These are phyloP conservation scores for Aphanomyces invadans DNA, from an alignment of 352 stramenopile genomes.

Conservation along the genomic window DNA sequence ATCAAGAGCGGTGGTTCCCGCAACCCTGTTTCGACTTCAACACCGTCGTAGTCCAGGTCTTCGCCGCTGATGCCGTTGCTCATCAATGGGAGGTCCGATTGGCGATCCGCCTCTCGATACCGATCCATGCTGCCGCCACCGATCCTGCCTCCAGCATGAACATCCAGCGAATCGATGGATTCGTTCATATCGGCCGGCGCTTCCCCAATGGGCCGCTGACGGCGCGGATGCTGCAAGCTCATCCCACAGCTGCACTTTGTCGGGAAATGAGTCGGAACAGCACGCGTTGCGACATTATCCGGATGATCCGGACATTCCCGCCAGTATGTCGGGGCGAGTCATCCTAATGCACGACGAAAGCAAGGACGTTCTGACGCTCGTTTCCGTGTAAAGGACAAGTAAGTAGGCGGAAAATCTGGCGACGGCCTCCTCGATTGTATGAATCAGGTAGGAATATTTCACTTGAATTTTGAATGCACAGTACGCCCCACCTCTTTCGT, in stretches of 20 bases:
- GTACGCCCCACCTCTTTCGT: no score
- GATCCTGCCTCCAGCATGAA: not conserved
- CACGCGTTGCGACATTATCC: not conserved
- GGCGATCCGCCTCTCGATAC: not conserved
- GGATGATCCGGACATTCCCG: not conserved
- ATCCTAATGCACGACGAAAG: no score
- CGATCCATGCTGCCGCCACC: not conserved
- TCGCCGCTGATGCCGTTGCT: not conserved
- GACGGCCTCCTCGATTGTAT: no score
- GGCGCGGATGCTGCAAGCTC: not conserved
- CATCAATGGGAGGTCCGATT: not conserved
- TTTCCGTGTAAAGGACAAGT: no score
- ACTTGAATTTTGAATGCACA: no score
- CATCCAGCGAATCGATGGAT: not conserved
- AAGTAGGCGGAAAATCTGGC: no score
- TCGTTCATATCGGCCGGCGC: no score
- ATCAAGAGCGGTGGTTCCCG: constrained; percentile 7
- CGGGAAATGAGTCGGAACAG: not conserved
- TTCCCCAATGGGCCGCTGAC: no score
- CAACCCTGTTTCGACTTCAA: not conserved
- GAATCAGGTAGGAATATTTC: no score
- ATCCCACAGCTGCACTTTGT: no score
- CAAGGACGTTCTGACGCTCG: no score
- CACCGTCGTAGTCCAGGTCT: not conserved
- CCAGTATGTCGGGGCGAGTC: not conserved